Evolutionary conservation across 768 basidiomycete genomes (phyloP).

Genomic region (button mushroom (Agaricus bisporus)): DNA sequence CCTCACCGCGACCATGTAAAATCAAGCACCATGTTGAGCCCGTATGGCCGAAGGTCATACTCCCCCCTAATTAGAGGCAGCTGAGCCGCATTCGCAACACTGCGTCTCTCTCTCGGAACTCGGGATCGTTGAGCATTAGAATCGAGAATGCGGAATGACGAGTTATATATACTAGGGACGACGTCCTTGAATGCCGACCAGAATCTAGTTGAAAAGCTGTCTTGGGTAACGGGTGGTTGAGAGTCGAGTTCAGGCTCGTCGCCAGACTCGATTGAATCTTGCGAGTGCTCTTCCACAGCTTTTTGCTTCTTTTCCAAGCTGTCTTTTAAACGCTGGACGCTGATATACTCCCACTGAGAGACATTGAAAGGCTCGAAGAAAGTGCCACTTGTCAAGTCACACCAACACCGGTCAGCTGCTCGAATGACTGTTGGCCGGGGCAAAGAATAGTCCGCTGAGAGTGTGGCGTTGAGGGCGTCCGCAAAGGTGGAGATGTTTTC

Average conservation of each 20-base stretch:
- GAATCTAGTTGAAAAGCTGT: constrained; percentile 1
- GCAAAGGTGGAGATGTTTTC: constrained; percentile 69
- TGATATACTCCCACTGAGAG: constrained; percentile 66
- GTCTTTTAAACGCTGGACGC: constrained; percentile 42
- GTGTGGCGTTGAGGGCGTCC: constrained; percentile 51
- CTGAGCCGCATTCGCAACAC: constrained; percentile 10
- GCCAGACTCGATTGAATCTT: background rate
- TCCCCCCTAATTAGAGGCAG: constrained; percentile 37
- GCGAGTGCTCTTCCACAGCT: constrained; percentile 13
- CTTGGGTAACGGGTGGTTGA: background rate
- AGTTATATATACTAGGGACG: constrained; percentile 2
- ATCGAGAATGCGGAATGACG: constrained; percentile 1
- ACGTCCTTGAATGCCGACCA: constrained; percentile 12
- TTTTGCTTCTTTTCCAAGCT: constrained; percentile 32
- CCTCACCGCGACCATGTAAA: constrained; percentile 51
- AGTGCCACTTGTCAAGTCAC: constrained; percentile 58
- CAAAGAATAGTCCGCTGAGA: constrained; percentile 31
- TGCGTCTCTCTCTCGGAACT: background rate
- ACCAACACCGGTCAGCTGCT: constrained; percentile 81
- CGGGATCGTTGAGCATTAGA: background rate
- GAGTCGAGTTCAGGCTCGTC: constrained; percentile 3
- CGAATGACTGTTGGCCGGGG: constrained; percentile 54
- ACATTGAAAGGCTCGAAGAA: constrained; percentile 77
- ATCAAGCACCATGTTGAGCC: constrained; percentile 68
- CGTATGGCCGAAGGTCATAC: constrained; percentile 69